Evolutionary conservation across 257 asterid genomes (phyloP).

Genomic region (Ilex asprella): DNA sequence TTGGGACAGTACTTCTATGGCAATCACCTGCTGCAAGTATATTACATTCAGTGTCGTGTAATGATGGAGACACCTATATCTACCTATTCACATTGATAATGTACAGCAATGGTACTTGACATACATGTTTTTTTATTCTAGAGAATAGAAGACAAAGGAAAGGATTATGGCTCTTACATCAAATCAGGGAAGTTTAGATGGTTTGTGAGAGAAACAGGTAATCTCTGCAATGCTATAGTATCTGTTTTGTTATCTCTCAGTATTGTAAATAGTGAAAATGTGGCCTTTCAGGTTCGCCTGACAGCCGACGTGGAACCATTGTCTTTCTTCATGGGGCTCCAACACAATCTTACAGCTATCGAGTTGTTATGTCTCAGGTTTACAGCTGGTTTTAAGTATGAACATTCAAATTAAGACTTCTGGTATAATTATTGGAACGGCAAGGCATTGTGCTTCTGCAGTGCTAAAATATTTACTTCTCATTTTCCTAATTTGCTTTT

Average conservation of each 20-base stretch:
- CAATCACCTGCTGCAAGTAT: neutral
- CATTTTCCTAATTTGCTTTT: neutral
- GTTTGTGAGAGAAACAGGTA: constrained; percentile 99
- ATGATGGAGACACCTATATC: neutral
- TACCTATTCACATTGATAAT: neutral
- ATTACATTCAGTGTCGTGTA: neutral
- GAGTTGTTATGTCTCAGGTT: constrained; percentile 96
- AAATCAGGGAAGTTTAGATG: constrained; percentile 80
- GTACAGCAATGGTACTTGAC: neutral
- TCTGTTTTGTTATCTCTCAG: neutral
- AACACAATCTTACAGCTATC: constrained; percentile 89
- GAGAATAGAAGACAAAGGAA: constrained; percentile 89
- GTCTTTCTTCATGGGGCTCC: constrained; percentile 98
- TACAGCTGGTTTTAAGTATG: constrained; percentile 14
- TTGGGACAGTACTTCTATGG: neutral
- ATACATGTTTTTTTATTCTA: constrained; percentile 14
- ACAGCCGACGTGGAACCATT: constrained; percentile 73
- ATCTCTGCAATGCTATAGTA: constrained; percentile 9
- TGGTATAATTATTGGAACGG: no score
- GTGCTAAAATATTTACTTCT: neutral
- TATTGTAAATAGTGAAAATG: constrained; percentile 11
- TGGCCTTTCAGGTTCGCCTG: constrained; percentile 55
- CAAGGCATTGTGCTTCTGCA: neutral
- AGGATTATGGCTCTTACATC: constrained; percentile 64
- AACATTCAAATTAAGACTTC: neutral